Base-by-base conservation (phyloP, 179 eudicot genomes). In the Silene noctiflora region DNA sequence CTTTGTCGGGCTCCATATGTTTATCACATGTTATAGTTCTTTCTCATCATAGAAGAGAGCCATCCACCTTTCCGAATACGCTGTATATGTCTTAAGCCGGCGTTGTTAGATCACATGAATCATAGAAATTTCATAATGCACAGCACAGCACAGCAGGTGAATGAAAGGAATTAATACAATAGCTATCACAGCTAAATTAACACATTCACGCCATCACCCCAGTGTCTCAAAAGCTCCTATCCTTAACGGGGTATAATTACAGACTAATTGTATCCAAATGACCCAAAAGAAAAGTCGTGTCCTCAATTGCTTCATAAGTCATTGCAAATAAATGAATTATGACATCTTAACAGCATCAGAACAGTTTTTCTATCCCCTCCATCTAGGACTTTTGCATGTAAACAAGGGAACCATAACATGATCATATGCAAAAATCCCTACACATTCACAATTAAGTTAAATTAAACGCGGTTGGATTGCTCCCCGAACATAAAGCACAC, bases 401-500 rank as follows among this genome's bases (percentile, higher is more conserved):
- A 51, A 16, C 58, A 51, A 51, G 58, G 58, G 17, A 51, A 2
- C 58, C 58, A 2, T 51, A 11, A 51, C 12, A 6, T 12, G 58
- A 51, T 51, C 58, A 3, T 11, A 51, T 51, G 58, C n/a, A 51
- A 51, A 51, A 12, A 51, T 51, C 17, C 58, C 58, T 51, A 51
- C 58, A 14, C 58, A 51, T 51, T 51, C 58, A 51, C 58, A 51
- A 51, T 51, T 51, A 51, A 51, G n/a, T 51, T 51, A 16, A 51
- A 51, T 3, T 4, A 51, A 12, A 51, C 17, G 17, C 58, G 17
- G 4, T 16, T 13, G 58, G n/a, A 51, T 51, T 51, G n/a, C 58
- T 67, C 64, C 31, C 74, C 74, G 74, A 12, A 7, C 11, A 72
- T 19, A 79, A 64, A 78, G 27, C 71, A 73, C 77, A 42, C 72